These are phyloP conservation scores for Gremmenia infestans DNA, from an alignment of 2,329 filamentous ascomycete genomes.

Conservation along the genomic window DNA sequence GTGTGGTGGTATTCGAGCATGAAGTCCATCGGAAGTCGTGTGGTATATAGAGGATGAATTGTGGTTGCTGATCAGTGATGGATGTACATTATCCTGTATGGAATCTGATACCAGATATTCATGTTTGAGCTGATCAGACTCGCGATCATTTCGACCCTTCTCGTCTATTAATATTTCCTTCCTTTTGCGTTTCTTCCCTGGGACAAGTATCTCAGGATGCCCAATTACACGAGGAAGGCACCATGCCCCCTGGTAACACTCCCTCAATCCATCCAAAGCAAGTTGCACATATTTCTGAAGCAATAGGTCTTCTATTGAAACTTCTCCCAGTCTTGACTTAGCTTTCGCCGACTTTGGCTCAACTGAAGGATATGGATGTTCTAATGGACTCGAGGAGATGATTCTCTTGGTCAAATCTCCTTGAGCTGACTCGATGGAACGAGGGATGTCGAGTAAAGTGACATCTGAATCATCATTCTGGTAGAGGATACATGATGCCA, in stretches of 20 bases:
- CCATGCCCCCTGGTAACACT: conserved; percentile 32
- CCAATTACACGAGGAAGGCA: conserved; percentile 22
- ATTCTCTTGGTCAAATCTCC: conserved; percentile 20
- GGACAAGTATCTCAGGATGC: neutral
- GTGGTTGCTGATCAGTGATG: neutral
- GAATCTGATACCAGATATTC: neutral
- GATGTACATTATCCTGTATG: too few relatives aligned
- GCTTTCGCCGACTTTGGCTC: conserved; percentile 46
- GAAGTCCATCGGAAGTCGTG: neutral
- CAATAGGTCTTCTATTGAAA: conserved; percentile 24
- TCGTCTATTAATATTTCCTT: neutral
- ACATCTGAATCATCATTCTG: conserved; percentile 45
- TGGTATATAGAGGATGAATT: neutral
- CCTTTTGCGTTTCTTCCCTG: conserved; percentile 4
- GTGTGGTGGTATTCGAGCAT: conserved; percentile 32
- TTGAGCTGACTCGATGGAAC: conserved; percentile 64
- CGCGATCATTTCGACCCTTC: neutral
- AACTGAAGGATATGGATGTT: conserved; percentile 43
- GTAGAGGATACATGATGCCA: conserved; percentile 43
- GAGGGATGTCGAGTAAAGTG: conserved; percentile 63
- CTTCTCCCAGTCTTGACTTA: conserved; percentile 12
- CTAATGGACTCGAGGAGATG: conserved; percentile 37
- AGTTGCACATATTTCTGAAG: conserved; percentile 25
- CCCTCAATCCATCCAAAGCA: conserved; percentile 21
- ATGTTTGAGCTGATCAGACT: neutral